Evolutionary conservation across 257 asterid species (phyloP).

Genomic region (Salvia hispanica): DNA sequence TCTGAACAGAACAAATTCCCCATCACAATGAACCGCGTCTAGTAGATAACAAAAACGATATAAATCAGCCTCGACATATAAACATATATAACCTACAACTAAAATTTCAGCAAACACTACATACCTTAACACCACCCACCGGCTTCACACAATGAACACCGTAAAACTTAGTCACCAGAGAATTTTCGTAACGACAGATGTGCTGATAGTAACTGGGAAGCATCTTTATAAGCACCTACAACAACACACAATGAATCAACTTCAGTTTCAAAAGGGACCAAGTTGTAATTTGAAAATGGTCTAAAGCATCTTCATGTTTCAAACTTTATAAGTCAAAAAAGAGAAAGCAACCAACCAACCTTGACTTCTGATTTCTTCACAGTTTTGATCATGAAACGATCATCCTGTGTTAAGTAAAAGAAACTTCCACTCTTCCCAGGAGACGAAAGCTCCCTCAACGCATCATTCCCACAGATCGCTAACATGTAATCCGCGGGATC

Average conservation of each 20-base stretch:
- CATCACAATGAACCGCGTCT: slow-evolving; percentile 98
- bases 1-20: slow-evolving; percentile 98
- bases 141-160: slow-evolving; percentile 81
- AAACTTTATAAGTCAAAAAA: slow-evolving; percentile 30
- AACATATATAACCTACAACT: background rate
- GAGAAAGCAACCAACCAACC: slow-evolving; percentile 49
- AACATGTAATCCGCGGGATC: slow-evolving; percentile 77
- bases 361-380: slow-evolving; percentile 75
- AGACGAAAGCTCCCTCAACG: slow-evolving; percentile 65
- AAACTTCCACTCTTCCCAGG: slow-evolving; percentile 77
- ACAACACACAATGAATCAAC: slow-evolving; percentile 8
- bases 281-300: too few species aligned
- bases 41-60: background rate
- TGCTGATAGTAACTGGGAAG: slow-evolving; percentile 64
- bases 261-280: too few species aligned
- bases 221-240: slow-evolving; percentile 78
- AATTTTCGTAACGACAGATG: slow-evolving; percentile 56
- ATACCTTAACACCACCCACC: slow-evolving; percentile 69
- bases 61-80: slow-evolving; percentile 24
- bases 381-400: slow-evolving; percentile 68
- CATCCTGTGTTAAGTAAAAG: slow-evolving; percentile 71
- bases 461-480: slow-evolving; percentile 68
- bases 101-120: background rate
- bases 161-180: slow-evolving; percentile 65
- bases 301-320: background rate